A percentile compares a stretch with the other conserved stretches of the same genome.
Conservation (phyloP, 2,329 filamentous ascomycete species). For the Phyllosticta citriasiana region DNA sequence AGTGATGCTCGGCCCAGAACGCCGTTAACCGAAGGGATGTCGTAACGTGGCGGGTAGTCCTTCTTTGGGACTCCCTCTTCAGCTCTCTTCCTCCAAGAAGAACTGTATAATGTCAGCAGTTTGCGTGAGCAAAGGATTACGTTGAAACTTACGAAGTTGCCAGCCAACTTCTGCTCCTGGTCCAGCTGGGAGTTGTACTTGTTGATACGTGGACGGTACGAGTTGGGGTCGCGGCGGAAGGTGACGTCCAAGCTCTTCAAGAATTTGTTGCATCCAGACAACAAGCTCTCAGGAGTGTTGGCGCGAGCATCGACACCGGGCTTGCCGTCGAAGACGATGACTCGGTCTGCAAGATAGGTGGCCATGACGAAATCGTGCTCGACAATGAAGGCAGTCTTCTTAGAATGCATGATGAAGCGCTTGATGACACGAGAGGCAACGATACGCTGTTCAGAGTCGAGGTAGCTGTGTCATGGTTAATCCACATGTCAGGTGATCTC, state of each 20-base stretch:
- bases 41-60: constrained; percentile 22
- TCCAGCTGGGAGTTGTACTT: constrained; percentile 92
- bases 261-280: constrained; percentile 95
- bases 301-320: constrained; percentile 82
- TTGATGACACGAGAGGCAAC: constrained; percentile 96
- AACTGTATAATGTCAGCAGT: constrained; percentile 46
- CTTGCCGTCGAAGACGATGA: constrained; percentile 96
- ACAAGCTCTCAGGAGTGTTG: constrained; percentile 79
- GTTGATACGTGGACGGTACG: constrained; percentile 96
- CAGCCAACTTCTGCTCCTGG: constrained; percentile 87
- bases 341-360: constrained; percentile 74
- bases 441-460: constrained; percentile 98
- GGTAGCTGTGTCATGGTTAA: constrained; percentile 44
- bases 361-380: constrained; percentile 99
- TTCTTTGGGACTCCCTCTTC: constrained; percentile 52
- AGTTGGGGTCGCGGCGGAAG: constrained; percentile 94
- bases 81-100: constrained; percentile 84
- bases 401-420: constrained; percentile 99
- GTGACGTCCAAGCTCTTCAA: constrained; percentile 95
- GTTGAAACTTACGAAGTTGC: constrained; percentile 68
- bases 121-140: no score
- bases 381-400: constrained; percentile 98
- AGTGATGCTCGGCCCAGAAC: constrained; percentile 7
- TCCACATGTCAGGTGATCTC: background rate
- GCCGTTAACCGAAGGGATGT: constrained; percentile 5